phyloP scores from a whole-genome alignment of 805 yeast genomes.

The Saccharomyces kudriavzevii region DNA sequence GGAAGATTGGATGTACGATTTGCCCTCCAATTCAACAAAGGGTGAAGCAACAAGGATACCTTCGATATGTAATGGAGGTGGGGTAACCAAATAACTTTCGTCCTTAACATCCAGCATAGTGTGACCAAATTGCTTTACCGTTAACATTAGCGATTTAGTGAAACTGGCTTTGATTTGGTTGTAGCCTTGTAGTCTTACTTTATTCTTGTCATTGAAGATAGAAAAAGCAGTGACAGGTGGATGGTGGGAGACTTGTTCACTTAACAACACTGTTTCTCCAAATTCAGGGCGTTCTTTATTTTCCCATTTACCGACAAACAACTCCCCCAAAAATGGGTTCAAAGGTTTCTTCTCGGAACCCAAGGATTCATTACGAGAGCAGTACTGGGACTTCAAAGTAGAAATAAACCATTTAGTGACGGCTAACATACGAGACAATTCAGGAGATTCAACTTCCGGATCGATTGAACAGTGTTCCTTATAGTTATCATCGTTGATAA shows the following conservation, averaged over 20 bases:
- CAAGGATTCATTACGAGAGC: slow-evolving; percentile 80
- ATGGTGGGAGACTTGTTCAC: slow-evolving; percentile 94
- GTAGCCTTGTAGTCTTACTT: slow-evolving; percentile 73
- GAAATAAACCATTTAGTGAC: slow-evolving; percentile 87
- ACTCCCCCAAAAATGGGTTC: slow-evolving; percentile 91
- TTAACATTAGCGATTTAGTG: slow-evolving; percentile 61
- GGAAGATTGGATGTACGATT: slow-evolving; percentile 76
- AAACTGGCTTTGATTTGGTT: slow-evolving; percentile 80
- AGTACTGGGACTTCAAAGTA: slow-evolving; percentile 84
- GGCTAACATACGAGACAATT: slow-evolving; percentile 48
- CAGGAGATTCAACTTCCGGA: slow-evolving; percentile 33
- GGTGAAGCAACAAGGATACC: slow-evolving; percentile 87
- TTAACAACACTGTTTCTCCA: slow-evolving; percentile 72
- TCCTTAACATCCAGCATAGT: slow-evolving; percentile 59
- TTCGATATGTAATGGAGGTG: slow-evolving; percentile 90
- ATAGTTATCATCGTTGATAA: slow-evolving; percentile 22
- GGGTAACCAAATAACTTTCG: slow-evolving; percentile 67
- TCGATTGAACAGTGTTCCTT: slow-evolving; percentile 26
- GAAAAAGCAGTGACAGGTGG: slow-evolving; percentile 95
- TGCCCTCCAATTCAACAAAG: slow-evolving; percentile 86
- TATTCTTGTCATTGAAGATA: slow-evolving; percentile 60
- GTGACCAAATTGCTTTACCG: slow-evolving; percentile 87
- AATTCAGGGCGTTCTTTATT: slow-evolving; percentile 42
- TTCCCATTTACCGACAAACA: slow-evolving; percentile 81
- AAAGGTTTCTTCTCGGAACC: slow-evolving; percentile 94